Base-by-base conservation (phyloP, 306 rosid genomes). In the Purshia tridentata region DNA sequence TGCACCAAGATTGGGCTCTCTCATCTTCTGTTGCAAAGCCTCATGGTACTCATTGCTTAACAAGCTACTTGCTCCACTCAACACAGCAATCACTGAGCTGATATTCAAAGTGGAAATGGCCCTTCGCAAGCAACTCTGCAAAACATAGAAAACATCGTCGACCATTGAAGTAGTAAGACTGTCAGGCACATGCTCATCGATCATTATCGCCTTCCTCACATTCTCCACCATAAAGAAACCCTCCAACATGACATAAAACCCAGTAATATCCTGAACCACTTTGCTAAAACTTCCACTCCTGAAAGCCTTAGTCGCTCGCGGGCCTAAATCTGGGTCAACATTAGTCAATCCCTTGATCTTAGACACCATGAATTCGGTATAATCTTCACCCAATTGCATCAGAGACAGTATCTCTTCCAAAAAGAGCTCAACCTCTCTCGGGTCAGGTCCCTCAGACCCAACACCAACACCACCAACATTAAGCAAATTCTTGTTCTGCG, bases 201-300 rank as follows among this genome's bases (percentile, higher is more conserved):
- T 94, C 84, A 77, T 76, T 50, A 89, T 88, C 6, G 99, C 99
- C 76, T 94, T 94, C 81, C 97, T 88, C 55, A 88, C 97, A 80
- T 90, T 94, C 83, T 94, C 99, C 70, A 94, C 97, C 97, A 94
- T 94, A 85, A 89, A 94, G 72, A 89, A 94, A 19, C 99, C 99
- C 78, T 94, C 99, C 0, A 94, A 80, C 79, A 91, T 87, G 50
- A 94, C 95, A 4, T 91, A 94, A 78, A 91, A 93, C 57, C 97
- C 98, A 0, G 97, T 93, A 59, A 93, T 59, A 41, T 93, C 97
- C 73, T 93, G 98, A 13, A 84, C 88, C 48, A 86, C 97, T 80
- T 91, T 93, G 83, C 91, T 91, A 77, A 93, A 91, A 68, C 84
- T 80, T 65, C 98, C 98, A 81, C 89, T 93, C 76, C 92, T 87